Conservation (phyloP, 202 grass and related monocot genomes). For the Zizania palustris region DNA sequence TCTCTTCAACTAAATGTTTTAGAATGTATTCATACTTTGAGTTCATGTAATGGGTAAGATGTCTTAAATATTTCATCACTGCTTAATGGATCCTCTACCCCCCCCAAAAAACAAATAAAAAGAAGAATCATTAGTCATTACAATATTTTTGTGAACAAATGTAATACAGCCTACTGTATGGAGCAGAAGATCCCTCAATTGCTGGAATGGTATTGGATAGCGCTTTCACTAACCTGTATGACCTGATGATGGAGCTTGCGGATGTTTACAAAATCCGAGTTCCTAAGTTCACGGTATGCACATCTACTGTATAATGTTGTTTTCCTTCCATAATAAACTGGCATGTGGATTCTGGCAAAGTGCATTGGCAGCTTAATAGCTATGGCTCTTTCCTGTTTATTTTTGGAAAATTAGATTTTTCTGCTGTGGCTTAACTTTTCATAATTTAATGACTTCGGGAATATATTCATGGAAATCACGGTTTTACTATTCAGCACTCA, state of each 20-base stretch:
- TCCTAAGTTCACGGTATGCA: constrained; percentile 91
- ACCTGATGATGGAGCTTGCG: constrained; percentile 94
- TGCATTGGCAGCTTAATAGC: constrained; percentile 3
- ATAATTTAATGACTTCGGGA: too few relatives aligned
- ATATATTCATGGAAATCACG: neutral
- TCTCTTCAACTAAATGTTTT: constrained; percentile 15
- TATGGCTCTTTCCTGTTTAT: neutral
- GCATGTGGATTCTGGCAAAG: constrained; percentile 8
- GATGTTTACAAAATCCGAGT: constrained; percentile 95
- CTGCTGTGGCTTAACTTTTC: neutral
- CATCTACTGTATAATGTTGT: constrained; percentile 23
- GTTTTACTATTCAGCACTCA: constrained; percentile 3
- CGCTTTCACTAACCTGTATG: constrained; percentile 91
- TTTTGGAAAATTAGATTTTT: neutral
- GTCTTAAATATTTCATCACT: constrained; percentile 30
- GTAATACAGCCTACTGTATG: constrained; percentile 85
- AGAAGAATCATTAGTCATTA: constrained; percentile 16
- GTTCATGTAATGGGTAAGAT: neutral
- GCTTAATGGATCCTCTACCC: neutral
- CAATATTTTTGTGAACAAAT: constrained; percentile 43
- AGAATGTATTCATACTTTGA: constrained; percentile 26
- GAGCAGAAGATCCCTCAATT: constrained; percentile 97
- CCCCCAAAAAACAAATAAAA: neutral
- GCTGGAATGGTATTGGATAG: constrained; percentile 94
- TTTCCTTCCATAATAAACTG: constrained; percentile 15